phyloP scores from a whole-genome alignment of 2,329 filamentous ascomycete species.

The Clonostachys rosea region DNA sequence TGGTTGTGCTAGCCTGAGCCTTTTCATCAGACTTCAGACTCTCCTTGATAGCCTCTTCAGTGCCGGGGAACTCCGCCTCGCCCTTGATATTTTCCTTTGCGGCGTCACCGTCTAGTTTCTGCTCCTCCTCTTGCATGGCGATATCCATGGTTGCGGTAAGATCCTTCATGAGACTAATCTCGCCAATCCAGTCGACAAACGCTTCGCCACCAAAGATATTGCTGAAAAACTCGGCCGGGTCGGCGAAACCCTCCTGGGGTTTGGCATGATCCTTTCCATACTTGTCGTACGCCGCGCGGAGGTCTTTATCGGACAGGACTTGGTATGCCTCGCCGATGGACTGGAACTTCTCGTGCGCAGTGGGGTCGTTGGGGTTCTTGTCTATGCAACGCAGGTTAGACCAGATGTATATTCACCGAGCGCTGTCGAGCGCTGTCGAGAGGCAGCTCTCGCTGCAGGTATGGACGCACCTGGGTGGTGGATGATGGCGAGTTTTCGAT shows the following conservation, averaged over 20 bases:
- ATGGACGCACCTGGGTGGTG: slow-evolving; percentile 71
- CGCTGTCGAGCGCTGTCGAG: too few species aligned
- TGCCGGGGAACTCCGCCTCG: slow-evolving; percentile 51
- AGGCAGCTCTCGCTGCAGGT: background rate
- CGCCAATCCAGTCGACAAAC: slow-evolving; percentile 93
- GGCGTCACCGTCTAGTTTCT: slow-evolving; percentile 46
- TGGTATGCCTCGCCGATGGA: slow-evolving; percentile 71
- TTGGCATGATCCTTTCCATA: slow-evolving; percentile 93
- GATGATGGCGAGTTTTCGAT: slow-evolving; percentile 89
- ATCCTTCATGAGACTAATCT: slow-evolving; percentile 98
- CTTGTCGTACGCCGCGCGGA: slow-evolving; percentile 92
- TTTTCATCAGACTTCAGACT: slow-evolving; percentile 39
- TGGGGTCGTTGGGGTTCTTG: slow-evolving; percentile 96
- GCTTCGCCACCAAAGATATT: slow-evolving; percentile 98
- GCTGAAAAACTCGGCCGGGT: slow-evolving; percentile 95
- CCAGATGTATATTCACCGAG: slow-evolving; percentile 5
- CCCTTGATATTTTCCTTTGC: slow-evolving; percentile 12
- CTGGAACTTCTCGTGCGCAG: slow-evolving; percentile 92
- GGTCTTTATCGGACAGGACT: slow-evolving; percentile 81
- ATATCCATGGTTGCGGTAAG: slow-evolving; percentile 98
- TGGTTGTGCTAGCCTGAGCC: slow-evolving; percentile 12
- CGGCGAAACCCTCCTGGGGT: slow-evolving; percentile 87
- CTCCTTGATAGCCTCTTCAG: slow-evolving; percentile 50
- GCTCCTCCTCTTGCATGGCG: slow-evolving; percentile 76
- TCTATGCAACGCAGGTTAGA: slow-evolving; percentile 43